Base-by-base conservation (phyloP, 2,329 filamentous ascomycete genomes). In the Fusarium brevicatenulatum region DNA sequence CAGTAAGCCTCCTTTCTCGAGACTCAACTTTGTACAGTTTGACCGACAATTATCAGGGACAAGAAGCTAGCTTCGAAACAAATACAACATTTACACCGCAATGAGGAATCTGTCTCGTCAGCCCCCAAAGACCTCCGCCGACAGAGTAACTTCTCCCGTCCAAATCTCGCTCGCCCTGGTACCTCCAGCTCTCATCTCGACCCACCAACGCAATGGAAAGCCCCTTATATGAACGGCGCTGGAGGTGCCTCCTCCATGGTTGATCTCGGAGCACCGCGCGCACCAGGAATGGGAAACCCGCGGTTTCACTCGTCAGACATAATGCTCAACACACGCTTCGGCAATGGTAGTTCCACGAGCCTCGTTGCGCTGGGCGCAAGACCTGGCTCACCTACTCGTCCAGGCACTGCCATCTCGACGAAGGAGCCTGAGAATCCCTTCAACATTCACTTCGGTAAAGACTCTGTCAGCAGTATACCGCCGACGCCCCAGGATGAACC, bases 381-480 rank as follows among this genome's bases (percentile, higher is more conserved):
- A 39, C 74, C 78, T 10, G 62, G 65, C 11, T 80, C 80, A 7
- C 70, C 78, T 23, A 78, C 77, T 28, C 64, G 81, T 63, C 84
- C 81, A 18, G 82, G 77, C 19, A 84, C 80, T 19, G 78, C 80
- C 9, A 77, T 67, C 8, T 79, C 80, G 9, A 81, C 77, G 30
- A 81, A 79, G 49, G 80, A 82, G 9, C 85, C 84, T 81, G 80
- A 85, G 11, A 86, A 85, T 66, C 85, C 86, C 1, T 80, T 88
- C n/a, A 84, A 87, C 18, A 81, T 86, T 37, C 83, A 86, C 64
- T 85, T 85, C 66, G 73, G 76, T n/a, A 71, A 82, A 74, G 65
- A 78, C 74, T 56, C 74, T 52, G 50, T 74, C 56, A 67, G 77
- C 21, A 77, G 73, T 12, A 77, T 71, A 18, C 78, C 79, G 13